Base-by-base conservation (phyloP, 495 filamentous ascomycete genomes). In the Podospora conica region DNA sequence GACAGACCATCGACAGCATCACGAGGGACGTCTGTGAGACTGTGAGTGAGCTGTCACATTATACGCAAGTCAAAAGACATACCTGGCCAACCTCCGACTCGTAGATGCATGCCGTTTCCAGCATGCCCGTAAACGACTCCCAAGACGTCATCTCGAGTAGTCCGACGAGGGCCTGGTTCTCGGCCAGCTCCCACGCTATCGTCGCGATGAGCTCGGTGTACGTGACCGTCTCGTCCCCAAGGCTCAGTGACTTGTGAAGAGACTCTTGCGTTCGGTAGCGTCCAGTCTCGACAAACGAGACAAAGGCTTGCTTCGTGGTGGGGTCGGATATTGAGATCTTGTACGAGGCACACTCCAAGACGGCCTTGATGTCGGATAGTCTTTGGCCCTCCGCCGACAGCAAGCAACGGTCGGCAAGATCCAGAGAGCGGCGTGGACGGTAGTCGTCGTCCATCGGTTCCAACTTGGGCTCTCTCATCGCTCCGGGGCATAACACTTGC, bases 161-260 rank as follows among this genome's bases (percentile, higher is more conserved):
- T 3, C 62, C 55, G 53, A 73, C 18, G 1, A 69, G 23, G 2
- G 27, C 23, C 15, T 69, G 64, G 40, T 75, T 75, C 65, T 76
- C 62, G 56, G 77, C 66, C 68, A 79, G 70, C 73, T 78, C 75
- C 77, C 75, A 76, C n/a, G 71, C 66, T 60, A 73, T 76, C 57
- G 72, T 73, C 54, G 76, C 76, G 20, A 71, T 70, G n/a, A 76
- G 56, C 58, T 76, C 74, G 8, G 71, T 61, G 57, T 75, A 76
- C 7, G 68, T 68, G 5, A 73, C 56, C 3, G 68, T 64, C 15
- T 63, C 68, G 20, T 69, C 69, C 11, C 71, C 68, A 11, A 68
- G 27, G 10, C 63, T 60, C 21, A 65, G 60, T 4, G 64, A 56
- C n/a, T 53, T 66, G 9, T 74, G 67, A 0, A 74, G 71, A 0